These are phyloP conservation scores for Luvunga scandens DNA, from an alignment of 345 rosid species.

Conservation along the genomic window DNA sequence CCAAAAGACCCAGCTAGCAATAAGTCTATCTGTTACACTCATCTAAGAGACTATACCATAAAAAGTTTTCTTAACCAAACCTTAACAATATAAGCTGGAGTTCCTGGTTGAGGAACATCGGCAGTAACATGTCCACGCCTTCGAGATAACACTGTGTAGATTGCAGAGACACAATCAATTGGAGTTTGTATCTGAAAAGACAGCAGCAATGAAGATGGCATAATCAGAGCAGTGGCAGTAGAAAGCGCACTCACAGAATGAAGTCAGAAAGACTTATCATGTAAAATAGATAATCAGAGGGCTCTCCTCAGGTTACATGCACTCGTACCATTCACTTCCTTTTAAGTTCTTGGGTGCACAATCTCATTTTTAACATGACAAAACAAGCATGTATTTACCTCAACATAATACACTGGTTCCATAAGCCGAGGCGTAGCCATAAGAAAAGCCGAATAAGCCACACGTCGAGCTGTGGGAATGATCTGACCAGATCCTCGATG, in stretches of 20 bases:
- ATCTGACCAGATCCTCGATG: slow-evolving; percentile 98
- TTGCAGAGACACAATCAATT: slow-evolving; percentile 90
- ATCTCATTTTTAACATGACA: background rate
- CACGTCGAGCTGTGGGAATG: slow-evolving; percentile 95
- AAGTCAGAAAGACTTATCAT: background rate
- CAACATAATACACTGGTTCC: slow-evolving; percentile 99
- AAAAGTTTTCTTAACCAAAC: slow-evolving; percentile 31
- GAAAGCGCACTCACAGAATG: background rate
- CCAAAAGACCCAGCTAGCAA: background rate
- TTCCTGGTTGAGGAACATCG: slow-evolving; percentile 98
- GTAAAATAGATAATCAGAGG: background rate
- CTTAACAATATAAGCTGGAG: slow-evolving; percentile 95
- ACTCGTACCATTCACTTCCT: background rate
- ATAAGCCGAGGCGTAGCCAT: slow-evolving; percentile 97
- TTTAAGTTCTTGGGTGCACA: background rate
- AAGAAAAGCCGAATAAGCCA: slow-evolving; percentile 88
- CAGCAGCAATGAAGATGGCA: background rate
- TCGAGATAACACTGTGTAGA: slow-evolving; percentile 87
- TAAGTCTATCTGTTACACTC: background rate
- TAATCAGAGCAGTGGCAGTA: background rate
- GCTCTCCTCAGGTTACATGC: background rate
- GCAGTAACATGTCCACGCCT: slow-evolving; percentile 98
- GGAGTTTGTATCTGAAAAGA: slow-evolving; percentile 91
- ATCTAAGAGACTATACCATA: background rate
- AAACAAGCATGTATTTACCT: slow-evolving; percentile 44